Base-by-base conservation (phyloP, 1,284 basidiomycete species). In the Tilletia indica region DNA sequence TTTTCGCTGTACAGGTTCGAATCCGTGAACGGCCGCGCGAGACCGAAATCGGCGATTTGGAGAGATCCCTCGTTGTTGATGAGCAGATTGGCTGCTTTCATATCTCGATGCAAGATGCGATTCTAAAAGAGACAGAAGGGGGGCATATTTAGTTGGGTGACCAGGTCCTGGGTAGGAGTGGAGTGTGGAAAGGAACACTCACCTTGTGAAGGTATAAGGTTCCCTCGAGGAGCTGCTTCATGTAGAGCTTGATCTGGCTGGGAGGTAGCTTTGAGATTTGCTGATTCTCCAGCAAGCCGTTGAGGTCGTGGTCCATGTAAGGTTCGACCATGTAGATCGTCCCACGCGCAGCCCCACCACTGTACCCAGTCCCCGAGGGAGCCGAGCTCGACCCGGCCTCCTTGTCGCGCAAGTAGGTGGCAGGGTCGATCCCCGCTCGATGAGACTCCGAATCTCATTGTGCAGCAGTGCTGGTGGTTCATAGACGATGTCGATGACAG, bases 301-400 rank as follows among this genome's bases (percentile, higher is more conserved):
- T 94, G 34, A 99, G 89, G 86, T 99, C 96, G 83, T 99, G 97
- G 80, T 98, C 96, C 94, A 98, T 97, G 86, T 97, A 99, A 0
- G 96, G 96, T 83, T 98, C 98, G 45, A 98, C 95, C 95, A 99
- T 97, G 86, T 93, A 97, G 21, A 89, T 86, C 68, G 87, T 87
- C 67, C 94, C 88, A 72, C 79, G 76, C 19, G 78, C 71, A 12
- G 68, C 69, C 3, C 47, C 39, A 45, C 66, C 48, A 4, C 38
- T 47, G 9, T 48, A 16, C 12, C 49, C 68, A 51, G 19, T n/a
- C 2, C 25, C 19, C 31, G 31, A 9, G 34, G 31, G 36, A 9
- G 34, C 31, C 14, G 61, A 64, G 11, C 16, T n/a, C 31, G 61
- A 34, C 4, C 12, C 36, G 34, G 34, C 34, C 61, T 64, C 61